These are phyloP conservation scores for Parachlorella kessleri DNA, from an alignment of 139 green algal species.

Conservation along the genomic window DNA sequence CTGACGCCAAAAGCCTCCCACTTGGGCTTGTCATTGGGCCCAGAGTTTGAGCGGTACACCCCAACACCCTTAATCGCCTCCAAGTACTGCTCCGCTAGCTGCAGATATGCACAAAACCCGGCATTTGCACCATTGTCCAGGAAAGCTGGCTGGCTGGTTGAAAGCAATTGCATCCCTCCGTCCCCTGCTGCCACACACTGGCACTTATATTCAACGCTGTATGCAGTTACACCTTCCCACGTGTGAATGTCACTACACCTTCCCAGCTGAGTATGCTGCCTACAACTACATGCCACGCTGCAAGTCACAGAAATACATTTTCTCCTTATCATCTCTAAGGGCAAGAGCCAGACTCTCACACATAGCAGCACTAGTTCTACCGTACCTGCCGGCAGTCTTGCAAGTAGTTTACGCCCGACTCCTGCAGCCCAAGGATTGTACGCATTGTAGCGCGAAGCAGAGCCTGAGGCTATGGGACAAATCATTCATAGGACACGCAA, in stretches of 20 bases:
- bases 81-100: constrained; percentile 32
- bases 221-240: no score
- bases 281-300: not conserved
- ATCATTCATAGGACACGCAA: no score
- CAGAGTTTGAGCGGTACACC: constrained; percentile 35
- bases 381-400: constrained; percentile 37
- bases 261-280: not conserved
- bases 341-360: not conserved
- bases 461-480: no score
- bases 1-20: constrained; percentile 20
- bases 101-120: not conserved
- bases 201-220: no score
- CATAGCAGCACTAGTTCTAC: constrained; percentile 13
- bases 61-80: constrained; percentile 39
- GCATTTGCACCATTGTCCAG: not conserved
- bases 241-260: no score
- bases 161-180: no score
- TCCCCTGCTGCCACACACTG: no score
- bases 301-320: not conserved
- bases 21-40: constrained; percentile 30
- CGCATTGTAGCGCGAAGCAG: no score
- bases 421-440: no score
- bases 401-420: constrained; percentile 39
- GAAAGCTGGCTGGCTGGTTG: no score
- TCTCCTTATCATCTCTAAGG: no score